Percentiles rank a stretch among this genome's conserved stretches.
Evolutionary conservation across 1,284 basidiomycete species (phyloP).

Genomic region (Prillingera fragicola): DNA sequence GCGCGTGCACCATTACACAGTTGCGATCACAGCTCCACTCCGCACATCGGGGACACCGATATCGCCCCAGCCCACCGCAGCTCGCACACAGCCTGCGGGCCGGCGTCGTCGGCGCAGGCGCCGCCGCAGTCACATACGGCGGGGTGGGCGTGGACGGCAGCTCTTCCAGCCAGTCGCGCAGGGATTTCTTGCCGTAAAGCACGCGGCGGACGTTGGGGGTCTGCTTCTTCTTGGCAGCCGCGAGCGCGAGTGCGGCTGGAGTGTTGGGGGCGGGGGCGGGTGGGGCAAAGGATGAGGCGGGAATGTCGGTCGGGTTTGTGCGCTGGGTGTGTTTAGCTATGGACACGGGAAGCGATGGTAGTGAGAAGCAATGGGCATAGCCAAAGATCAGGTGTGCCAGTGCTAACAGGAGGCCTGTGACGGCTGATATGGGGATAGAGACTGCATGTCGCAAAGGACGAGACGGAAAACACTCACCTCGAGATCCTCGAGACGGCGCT

Average conservation of each 20-base stretch:
- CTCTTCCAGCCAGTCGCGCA: constrained; percentile 47
- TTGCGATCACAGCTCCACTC: constrained; percentile 38
- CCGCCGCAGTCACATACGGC: constrained; percentile 33
- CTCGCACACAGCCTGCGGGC: constrained; percentile 34
- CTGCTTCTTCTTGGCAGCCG: constrained; percentile 40
- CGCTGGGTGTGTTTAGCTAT: constrained; percentile 22
- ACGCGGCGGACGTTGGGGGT: constrained; percentile 42
- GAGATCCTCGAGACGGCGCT: constrained; percentile 42
- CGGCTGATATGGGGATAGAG: too few relatives aligned
- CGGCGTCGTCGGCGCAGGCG: constrained; percentile 28
- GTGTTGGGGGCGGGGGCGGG: constrained; percentile 5
- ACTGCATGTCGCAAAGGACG: too few relatives aligned
- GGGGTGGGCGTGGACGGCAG: constrained; percentile 30
- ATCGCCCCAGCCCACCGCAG: constrained; percentile 40
- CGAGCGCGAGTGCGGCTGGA: constrained; percentile 1
- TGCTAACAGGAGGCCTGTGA: background rate
- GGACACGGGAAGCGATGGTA: background rate
- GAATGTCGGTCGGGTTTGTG: constrained; percentile 46
- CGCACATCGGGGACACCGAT: constrained; percentile 34
- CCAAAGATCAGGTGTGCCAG: background rate
- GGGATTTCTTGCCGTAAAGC: constrained; percentile 37
- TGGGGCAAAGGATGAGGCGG: constrained; percentile 36
- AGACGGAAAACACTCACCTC: too few relatives aligned
- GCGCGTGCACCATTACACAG: constrained; percentile 35
- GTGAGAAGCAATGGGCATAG: background rate